Base-by-base conservation (phyloP, 148 eudicot genomes). In the Rhododendron simsii region DNA sequence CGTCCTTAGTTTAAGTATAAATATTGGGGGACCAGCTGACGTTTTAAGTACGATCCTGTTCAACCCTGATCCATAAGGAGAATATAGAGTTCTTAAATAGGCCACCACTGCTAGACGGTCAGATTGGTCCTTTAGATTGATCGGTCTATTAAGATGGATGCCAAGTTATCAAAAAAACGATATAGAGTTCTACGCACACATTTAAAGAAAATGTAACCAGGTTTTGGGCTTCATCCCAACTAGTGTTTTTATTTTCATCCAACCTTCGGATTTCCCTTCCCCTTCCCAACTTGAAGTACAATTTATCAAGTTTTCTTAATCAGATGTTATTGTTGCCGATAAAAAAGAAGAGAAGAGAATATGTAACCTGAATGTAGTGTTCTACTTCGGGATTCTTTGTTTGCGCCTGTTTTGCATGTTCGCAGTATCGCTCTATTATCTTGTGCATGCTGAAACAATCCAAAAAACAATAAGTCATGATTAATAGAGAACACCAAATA, bases 361-460 rank as follows among this genome's bases (percentile, higher is more conserved):
- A 53, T 35, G 76, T 57, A 23, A 86, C 88, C 88, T 81, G 57
- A 9, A 33, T 74, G 80, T 73, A 33, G 15, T 71, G 20, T 82
- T 81, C 74, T 35, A 59, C 55, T 53, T 74, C 41, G 18, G 28
- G 26, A 50, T 35, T 35, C 41, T 74, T 53, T 44, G 35, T 41
- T 55, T 81, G 79, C 23, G 13, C 71, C 80, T 82, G 33, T 55
- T 86, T 86, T 39, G 85, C 81, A 75, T 28, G 37, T 51, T 48
- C 81, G 13, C 59, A 61, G 75, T 81, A 86, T 39, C 88, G 63
- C 44, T 74, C 81, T 74, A 86, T 55, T 20, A 44, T 81, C 44
- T 55, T 81, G 0, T 41, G 55, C 75, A 86, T 71, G 81, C 88
- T 86, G 83, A 86, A 80, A 39, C 84, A 86, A 65, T 59, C 30